These are phyloP conservation scores for Parmales sp. DNA, from an alignment of 108 stramenopile species.

Conservation along the genomic window DNA sequence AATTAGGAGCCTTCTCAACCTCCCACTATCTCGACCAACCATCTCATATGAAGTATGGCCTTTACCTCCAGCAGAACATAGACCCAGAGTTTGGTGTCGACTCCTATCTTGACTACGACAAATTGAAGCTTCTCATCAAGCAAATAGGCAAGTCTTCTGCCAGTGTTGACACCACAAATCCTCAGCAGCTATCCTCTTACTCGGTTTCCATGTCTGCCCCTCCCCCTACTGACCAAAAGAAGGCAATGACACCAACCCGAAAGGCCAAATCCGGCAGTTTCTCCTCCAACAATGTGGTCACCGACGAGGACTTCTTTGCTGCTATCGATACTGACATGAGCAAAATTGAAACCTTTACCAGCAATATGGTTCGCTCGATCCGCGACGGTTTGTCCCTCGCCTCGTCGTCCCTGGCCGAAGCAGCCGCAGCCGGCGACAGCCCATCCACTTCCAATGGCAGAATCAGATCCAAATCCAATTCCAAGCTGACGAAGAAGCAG, in stretches of 20 bases:
- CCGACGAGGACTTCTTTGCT: constrained; percentile 77
- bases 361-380: constrained; percentile 54
- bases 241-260: background rate
- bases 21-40: no score
- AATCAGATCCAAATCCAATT: constrained; percentile 23
- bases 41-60: constrained; percentile 70
- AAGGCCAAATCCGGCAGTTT: background rate
- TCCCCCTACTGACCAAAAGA: background rate
- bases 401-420: no score
- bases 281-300: no score
- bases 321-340: constrained; percentile 66
- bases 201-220: background rate
- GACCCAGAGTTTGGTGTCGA: constrained; percentile 61
- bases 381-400: constrained; percentile 53
- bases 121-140: constrained; percentile 60
- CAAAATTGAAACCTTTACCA: constrained; percentile 78
- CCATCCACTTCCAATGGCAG: no score
- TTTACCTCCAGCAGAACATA: constrained; percentile 64
- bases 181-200: background rate
- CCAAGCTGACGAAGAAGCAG: constrained; percentile 16
- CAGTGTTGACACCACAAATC: background rate
- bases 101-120: constrained; percentile 60
- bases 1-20: no score
- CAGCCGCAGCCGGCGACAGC: no score
- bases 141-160: constrained; percentile 53